A percentile compares a stretch with the other conserved stretches of the same genome.
phyloP scores from a whole-genome alignment of 345 rosid genomes.

The Pistacia atlantica region DNA sequence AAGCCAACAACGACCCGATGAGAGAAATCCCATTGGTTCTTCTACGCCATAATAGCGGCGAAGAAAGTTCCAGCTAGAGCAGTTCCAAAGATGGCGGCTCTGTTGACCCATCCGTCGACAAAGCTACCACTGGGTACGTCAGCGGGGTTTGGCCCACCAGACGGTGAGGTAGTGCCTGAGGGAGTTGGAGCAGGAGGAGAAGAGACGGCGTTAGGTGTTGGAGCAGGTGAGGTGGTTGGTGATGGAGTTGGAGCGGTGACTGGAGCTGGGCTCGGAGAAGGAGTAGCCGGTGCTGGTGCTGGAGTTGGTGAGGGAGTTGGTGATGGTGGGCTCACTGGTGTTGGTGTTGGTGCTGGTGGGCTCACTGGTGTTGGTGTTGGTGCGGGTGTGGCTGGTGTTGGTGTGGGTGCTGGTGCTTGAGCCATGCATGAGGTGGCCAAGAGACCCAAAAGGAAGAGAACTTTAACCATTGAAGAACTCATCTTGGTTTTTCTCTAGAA shows the following conservation, averaged over 20 bases:
- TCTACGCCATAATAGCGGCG: slow-evolving; percentile 62
- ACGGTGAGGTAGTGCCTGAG: slow-evolving; percentile 30
- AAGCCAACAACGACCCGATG: slow-evolving; percentile 1
- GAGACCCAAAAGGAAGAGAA: slow-evolving; percentile 59
- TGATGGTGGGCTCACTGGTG: slow-evolving; percentile 17
- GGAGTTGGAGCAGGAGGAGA: slow-evolving; percentile 30
- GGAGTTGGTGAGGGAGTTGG: slow-evolving; percentile 24
- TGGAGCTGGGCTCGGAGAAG: slow-evolving; percentile 31
- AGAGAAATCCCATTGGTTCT: background rate
- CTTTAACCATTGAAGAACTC: slow-evolving; percentile 51
- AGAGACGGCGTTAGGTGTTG: slow-evolving; percentile 18
- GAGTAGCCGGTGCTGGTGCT: slow-evolving; percentile 7
- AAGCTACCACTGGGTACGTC: slow-evolving; percentile 36
- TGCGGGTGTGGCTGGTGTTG: slow-evolving; percentile 32
- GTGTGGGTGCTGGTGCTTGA: slow-evolving; percentile 63
- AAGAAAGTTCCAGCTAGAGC: slow-evolving; percentile 51
- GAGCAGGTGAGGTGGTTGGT: slow-evolving; percentile 26
- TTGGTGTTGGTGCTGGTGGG: slow-evolving; percentile 30
- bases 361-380: slow-evolving; percentile 31
- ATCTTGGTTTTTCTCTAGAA: slow-evolving; percentile 29
- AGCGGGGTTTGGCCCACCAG: slow-evolving; percentile 25
- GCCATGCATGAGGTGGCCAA: slow-evolving; percentile 69
- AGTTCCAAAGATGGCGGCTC: slow-evolving; percentile 37
- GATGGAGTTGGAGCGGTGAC: slow-evolving; percentile 45
- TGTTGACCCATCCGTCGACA: slow-evolving; percentile 34